phyloP scores from a whole-genome alignment of 2,329 filamentous ascomycete genomes.

The Fusarium circinatum region DNA sequence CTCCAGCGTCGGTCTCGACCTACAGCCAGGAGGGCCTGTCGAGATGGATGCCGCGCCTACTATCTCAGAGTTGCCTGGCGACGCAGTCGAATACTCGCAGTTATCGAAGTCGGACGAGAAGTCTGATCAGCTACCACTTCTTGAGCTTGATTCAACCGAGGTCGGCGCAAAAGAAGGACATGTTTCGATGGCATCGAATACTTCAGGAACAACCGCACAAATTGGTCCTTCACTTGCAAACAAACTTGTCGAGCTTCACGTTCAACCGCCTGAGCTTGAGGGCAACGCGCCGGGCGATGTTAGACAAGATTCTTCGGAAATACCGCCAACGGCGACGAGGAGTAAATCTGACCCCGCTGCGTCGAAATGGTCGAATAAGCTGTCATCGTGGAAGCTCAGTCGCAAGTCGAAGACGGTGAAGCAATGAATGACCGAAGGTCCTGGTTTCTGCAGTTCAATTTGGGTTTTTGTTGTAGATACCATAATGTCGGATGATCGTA shows the following conservation, averaged over 20 bases:
- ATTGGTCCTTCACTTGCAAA: neutral
- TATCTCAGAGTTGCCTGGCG: conserved; percentile 27
- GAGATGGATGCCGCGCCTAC: conserved; percentile 9
- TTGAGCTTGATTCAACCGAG: conserved; percentile 30
- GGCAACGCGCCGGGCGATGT: conserved; percentile 9
- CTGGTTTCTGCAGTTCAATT: neutral
- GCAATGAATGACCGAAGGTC: neutral
- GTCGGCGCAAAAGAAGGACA: neutral
- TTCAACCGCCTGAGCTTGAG: conserved; percentile 34
- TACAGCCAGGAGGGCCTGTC: neutral
- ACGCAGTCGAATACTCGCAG: neutral
- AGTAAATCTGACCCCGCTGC: conserved; percentile 14
- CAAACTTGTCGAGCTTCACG: conserved; percentile 21
- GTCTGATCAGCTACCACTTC: neutral
- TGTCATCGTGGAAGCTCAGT: conserved; percentile 38
- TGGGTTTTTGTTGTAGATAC: neutral
- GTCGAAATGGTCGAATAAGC: conserved; percentile 31
- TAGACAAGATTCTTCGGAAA: too few relatives aligned
- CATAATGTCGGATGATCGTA: neutral
- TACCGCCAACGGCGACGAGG: neutral
- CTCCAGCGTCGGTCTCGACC: conserved; percentile 15
- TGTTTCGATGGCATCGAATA: neutral
- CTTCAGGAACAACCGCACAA: neutral
- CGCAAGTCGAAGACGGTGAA: conserved; percentile 35
- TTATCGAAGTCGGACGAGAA: neutral